Evolutionary conservation across 1,284 basidiomycete species (phyloP).

Genomic region (Puccinia coronata): DNA sequence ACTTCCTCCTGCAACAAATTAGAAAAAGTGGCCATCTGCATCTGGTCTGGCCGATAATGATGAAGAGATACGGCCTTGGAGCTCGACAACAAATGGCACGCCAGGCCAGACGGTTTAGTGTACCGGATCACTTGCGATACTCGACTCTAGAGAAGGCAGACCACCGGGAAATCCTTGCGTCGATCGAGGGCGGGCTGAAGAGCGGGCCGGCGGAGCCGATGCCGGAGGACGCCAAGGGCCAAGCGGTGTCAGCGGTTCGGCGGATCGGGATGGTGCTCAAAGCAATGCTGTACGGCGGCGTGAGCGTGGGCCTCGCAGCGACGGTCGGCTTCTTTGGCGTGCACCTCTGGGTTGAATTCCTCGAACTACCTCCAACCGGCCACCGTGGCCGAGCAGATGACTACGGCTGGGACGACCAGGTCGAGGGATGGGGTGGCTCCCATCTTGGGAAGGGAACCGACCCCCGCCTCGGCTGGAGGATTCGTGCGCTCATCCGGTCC

Average conservation of each 20-base stretch:
- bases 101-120: background rate
- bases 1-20: no score
- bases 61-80: background rate
- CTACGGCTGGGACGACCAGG: slow-evolving; percentile 53
- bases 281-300: slow-evolving; percentile 33
- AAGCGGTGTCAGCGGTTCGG: slow-evolving; percentile 35
- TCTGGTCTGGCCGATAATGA: background rate
- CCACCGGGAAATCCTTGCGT: slow-evolving; percentile 20
- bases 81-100: background rate
- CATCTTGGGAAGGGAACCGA: slow-evolving; percentile 55
- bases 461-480: slow-evolving; percentile 52
- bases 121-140: background rate
- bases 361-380: slow-evolving; percentile 45
- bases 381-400: slow-evolving; percentile 10
- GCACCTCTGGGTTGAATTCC: slow-evolving; percentile 55
- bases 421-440: slow-evolving; percentile 53
- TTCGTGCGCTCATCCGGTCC: slow-evolving; percentile 53
- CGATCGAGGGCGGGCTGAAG: slow-evolving; percentile 30
- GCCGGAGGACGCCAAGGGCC: slow-evolving; percentile 23
- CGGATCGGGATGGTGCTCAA: slow-evolving; percentile 24
- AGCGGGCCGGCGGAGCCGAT: slow-evolving; percentile 17
- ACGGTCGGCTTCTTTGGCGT: slow-evolving; percentile 50
- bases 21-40: no score
- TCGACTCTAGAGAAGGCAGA: background rate
- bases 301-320: slow-evolving; percentile 51